phyloP scores from a whole-genome alignment of 768 basidiomycete species.

The Amanita fuliginea region DNA sequence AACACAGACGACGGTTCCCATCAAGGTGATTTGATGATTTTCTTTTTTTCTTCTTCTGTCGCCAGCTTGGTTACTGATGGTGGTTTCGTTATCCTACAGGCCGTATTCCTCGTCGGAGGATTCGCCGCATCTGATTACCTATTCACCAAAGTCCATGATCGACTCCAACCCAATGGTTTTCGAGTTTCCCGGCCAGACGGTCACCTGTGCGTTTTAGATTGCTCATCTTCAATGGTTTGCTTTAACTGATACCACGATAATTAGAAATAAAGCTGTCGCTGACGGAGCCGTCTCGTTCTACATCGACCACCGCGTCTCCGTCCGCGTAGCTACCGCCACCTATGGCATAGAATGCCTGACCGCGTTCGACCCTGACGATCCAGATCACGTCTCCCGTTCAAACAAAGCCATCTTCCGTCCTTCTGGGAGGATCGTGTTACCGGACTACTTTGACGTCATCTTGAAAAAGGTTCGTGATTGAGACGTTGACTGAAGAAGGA shows the following conservation, averaged over 20 bases:
- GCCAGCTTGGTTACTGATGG: conserved; percentile 7
- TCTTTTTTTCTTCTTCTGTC: no score
- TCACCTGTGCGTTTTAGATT: conserved; percentile 23
- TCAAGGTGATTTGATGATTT: no score
- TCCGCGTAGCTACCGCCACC: conserved; percentile 34
- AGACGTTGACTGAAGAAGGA: no score
- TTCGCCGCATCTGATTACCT: conserved; percentile 50
- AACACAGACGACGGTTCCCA: neutral
- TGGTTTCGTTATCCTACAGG: conserved; percentile 12
- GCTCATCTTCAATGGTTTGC: no score
- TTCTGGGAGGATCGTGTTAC: conserved; percentile 26
- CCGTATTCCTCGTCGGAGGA: conserved; percentile 43
- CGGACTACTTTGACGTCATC: conserved; percentile 30
- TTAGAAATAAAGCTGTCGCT: conserved; percentile 27
- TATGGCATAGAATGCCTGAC: conserved; percentile 24
- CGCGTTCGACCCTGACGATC: conserved; percentile 15
- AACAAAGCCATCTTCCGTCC: conserved; percentile 20
- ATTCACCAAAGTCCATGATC: conserved; percentile 28
- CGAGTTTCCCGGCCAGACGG: conserved; percentile 39
- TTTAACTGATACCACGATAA: neutral
- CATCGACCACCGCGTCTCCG: conserved; percentile 38
- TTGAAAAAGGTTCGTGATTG: conserved; percentile 27
- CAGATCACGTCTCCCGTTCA: conserved; percentile 29
- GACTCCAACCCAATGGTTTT: conserved; percentile 26
- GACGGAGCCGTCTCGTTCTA: conserved; percentile 33